phyloP scores from a whole-genome alignment of 176 grass and related monocot genomes.

The Carex cristatella region DNA sequence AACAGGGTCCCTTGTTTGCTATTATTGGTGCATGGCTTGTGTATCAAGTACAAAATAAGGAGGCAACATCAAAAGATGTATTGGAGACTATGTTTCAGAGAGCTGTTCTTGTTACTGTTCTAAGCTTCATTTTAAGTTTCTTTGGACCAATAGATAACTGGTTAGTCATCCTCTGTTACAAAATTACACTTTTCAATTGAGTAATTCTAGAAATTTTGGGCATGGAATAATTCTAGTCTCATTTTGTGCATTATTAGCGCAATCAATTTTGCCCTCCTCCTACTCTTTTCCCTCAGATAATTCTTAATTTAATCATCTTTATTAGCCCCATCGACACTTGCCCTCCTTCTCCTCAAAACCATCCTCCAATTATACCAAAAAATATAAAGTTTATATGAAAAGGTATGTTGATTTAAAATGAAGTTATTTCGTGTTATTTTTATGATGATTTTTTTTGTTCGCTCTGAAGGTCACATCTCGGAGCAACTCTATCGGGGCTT shows the following conservation, averaged over 20 bases:
- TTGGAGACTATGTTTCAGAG: conserved; percentile 59
- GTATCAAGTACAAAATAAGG: conserved; percentile 72
- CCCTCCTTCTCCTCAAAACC: too few relatives aligned
- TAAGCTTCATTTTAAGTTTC: conserved; percentile 54
- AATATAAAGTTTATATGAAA: background rate
- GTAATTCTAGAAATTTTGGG: background rate
- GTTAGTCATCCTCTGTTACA: conserved; percentile 25
- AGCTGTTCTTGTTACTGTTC: conserved; percentile 46
- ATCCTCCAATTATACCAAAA: background rate
- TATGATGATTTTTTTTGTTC: background rate
- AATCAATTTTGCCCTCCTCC: background rate
- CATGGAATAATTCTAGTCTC: background rate
- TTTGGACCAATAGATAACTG: conserved; percentile 77
- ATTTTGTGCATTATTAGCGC: background rate
- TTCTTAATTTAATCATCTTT: background rate
- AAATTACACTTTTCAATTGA: background rate
- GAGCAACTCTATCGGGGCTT: conserved; percentile 53
- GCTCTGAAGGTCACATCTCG: conserved; percentile 54
- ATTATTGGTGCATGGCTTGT: conserved; percentile 72
- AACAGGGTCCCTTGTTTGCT: conserved; percentile 65
- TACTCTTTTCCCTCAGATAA: background rate
- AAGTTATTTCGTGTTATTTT: background rate
- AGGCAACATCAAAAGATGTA: conserved; percentile 43
- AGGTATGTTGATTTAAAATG: background rate
- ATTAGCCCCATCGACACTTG: too few relatives aligned